Conservation (phyloP, 305 asterid species). For the Fraxinus sp. region DNA sequence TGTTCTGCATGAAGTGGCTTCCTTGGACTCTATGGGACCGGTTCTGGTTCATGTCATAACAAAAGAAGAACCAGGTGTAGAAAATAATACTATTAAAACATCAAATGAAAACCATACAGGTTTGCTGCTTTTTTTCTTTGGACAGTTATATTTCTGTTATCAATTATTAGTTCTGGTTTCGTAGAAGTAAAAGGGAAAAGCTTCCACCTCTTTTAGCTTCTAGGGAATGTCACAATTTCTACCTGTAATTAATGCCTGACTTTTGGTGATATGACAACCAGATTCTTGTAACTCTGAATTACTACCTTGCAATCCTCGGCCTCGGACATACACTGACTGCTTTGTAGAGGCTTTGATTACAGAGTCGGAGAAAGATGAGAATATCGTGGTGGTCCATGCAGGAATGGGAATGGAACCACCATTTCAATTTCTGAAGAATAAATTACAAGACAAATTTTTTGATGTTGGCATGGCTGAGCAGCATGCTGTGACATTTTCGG, state of each 20-base stretch:
- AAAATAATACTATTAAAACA: constrained; percentile 25
- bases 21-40: constrained; percentile 53
- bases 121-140: constrained; percentile 23
- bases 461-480: constrained; percentile 97
- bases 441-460: constrained; percentile 57
- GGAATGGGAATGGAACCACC: constrained; percentile 89
- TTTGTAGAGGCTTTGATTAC: constrained; percentile 66
- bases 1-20: constrained; percentile 57
- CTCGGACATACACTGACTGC: constrained; percentile 62
- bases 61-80: constrained; percentile 43
- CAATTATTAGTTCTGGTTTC: neutral
- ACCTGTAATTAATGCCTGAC: constrained; percentile 11
- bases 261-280: constrained; percentile 27
- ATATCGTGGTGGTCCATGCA: constrained; percentile 82
- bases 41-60: constrained; percentile 85
- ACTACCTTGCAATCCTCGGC: constrained; percentile 28
- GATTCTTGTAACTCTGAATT: constrained; percentile 35
- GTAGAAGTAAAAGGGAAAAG: neutral
- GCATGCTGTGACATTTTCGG: constrained; percentile 91
- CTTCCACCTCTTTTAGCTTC: neutral
- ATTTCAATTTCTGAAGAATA: constrained; percentile 51
- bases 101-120: constrained; percentile 40
- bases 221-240: neutral
- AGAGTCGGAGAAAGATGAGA: constrained; percentile 66
- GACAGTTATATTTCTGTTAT: constrained; percentile 5